A percentile compares a stretch with the other conserved stretches of the same genome.
phyloP scores from a whole-genome alignment of 108 stramenopile genomes.

The Hondaea fermentalgiana region DNA sequence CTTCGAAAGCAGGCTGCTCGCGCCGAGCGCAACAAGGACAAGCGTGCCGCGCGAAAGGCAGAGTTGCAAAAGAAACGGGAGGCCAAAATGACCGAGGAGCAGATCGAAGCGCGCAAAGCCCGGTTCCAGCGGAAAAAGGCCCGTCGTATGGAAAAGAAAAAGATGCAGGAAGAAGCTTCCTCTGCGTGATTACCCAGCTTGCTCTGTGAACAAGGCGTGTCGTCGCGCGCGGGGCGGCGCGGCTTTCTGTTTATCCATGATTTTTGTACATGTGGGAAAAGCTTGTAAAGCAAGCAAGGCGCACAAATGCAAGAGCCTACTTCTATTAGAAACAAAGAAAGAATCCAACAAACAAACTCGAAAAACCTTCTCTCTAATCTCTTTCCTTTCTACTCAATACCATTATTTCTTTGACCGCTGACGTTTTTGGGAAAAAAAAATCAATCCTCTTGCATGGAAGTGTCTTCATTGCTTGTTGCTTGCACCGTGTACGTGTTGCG shows the following conservation, averaged over 20 bases:
- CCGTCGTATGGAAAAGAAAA: not conserved
- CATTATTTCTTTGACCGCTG: no score
- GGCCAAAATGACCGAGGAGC: not conserved
- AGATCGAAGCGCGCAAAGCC: not conserved
- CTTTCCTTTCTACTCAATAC: no score
- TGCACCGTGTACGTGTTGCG: not conserved
- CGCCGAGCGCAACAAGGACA: not conserved
- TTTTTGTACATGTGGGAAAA: no score
- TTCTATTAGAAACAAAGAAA: no score
- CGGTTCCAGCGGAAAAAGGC: not conserved
- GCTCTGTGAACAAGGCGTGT: no score
- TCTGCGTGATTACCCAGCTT: not conserved
- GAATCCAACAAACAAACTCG: no score
- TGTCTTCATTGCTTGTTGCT: not conserved
- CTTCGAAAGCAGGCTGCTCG: not conserved
- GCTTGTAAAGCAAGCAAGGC: no score
- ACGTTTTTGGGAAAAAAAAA: no score
- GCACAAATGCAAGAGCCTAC: no score
- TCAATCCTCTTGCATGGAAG: not conserved
- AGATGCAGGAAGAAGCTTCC: not conserved
- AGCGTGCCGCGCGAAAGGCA: not conserved
- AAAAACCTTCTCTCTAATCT: no score
- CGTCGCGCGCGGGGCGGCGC: no score
- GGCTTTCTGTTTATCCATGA: no score
- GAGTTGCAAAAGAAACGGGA: not conserved